Evolutionary conservation across 305 asterid species (phyloP), one percentile per base, ranked within the genome.

Genomic region (Andrographis paniculata): DNA sequence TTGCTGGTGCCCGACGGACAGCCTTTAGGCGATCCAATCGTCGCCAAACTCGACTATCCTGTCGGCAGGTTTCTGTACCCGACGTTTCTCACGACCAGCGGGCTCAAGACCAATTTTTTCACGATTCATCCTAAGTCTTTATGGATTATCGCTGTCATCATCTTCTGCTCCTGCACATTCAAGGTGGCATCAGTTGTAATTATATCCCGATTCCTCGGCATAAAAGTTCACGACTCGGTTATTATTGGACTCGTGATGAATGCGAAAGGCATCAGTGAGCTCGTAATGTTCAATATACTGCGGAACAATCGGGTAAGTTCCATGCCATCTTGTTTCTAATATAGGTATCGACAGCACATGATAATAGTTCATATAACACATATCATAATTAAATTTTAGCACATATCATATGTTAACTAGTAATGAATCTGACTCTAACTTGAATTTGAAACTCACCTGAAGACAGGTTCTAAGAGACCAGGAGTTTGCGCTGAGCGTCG

Each of bases 101-200:
- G 96, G n/a, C 56, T 87, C 40, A 87, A 76, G 60, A 83, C 91
- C 1, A 52, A 84, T 50, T 52, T 84, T 17, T 84, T 71, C 69
- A 36, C 8, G 45, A 44, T 84, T 28, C 64, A 68, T 1, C 20
- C 65, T 6, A 49, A 58, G 48, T 67, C 77, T 0, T 42, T 81
- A 14, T 61, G 66, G 78, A 61, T 74, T 15, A 55, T 77, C 42
- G 45, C 22, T 2, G 12, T 64, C 11, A 9, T 76, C 23, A 63
- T 72, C 38, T 0, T 67, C 45, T 52, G 50, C 0, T 70, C 0
- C 33, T 63, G 53, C 84, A 84, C 80, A 33, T 70, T 14, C 60
- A 24, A 24, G 30, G 30, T 24, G 4, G 4, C 24, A 1, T 59
- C 73, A 0, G 68, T 84, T 0, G 47, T 71, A 19, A 5, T 70